Evolutionary conservation across 2,329 filamentous ascomycete genomes (phyloP), one percentile per base, ranked within the genome.

Genomic region (Endothia cerciana): DNA sequence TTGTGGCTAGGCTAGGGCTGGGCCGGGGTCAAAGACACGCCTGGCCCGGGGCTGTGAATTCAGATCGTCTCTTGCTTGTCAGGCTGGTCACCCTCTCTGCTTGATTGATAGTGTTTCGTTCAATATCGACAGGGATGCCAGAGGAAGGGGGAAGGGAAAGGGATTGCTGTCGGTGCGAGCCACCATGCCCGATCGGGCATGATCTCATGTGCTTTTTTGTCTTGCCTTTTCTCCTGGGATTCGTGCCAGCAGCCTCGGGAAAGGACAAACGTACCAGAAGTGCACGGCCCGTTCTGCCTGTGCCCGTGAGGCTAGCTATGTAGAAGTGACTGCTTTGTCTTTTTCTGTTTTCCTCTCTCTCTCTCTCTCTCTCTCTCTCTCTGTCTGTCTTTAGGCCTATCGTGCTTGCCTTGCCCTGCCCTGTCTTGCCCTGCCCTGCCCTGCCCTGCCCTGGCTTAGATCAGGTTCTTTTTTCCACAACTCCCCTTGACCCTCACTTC

Each of bases 171-270:
- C 36, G 10, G 22, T 56, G 30, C 28, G 15, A 40, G 33, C 11
- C 33, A 40, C 55, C 55, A 40, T 58, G 36, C 55, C 55, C 10
- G 55, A 58, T 58, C 38, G 55, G 55, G 55, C 13, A 28, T 36
- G 15, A 58, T 13, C 55, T 25, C 36, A 17, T 28, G 30, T 57
- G 55, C 15, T 19, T 7, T 4, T 22, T 17, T 41, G 36, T 38
- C 19, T 41, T 58, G n/a, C 36, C 19, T 41, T 10, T 41, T n/a
- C 36, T 22, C n/a, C 7, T 28, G 33, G 15, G 22, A 41, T 28
- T 36, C 19, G 55, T 58, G 13, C 19, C 36, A 58, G 22, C n/a
- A 41, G 10, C n/a, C n/a, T 41, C 55, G 38, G 30, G 19, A 19
- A 25, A 15, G 53, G 3, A 10, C 30, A 19, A 19, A 19, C 30